phyloP scores from a whole-genome alignment of 129 eudicot species.

The Dittrichia graveolens region DNA sequence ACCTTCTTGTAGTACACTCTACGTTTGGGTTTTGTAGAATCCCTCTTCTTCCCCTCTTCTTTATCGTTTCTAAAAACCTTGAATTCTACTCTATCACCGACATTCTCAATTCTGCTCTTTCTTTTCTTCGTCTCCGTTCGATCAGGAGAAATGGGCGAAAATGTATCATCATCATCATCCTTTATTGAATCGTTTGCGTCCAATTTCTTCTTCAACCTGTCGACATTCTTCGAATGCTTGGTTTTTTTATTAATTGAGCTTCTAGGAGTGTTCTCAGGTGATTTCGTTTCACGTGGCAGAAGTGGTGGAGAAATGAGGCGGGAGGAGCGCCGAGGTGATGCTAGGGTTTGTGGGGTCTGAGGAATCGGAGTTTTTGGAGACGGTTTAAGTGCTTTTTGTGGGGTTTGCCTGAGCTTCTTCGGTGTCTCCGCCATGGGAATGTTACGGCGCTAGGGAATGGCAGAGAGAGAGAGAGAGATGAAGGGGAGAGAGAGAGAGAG shows the following conservation, averaged over 20 bases:
- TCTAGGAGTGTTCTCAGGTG: conserved; percentile 14
- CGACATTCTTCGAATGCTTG: background rate
- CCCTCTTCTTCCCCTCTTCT: conserved; percentile 18
- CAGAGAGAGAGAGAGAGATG: conserved; percentile 19
- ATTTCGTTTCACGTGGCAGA: conserved; percentile 3
- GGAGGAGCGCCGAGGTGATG: conserved; percentile 55
- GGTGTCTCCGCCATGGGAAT: conserved; percentile 66
- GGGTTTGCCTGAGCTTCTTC: conserved; percentile 43
- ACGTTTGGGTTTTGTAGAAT: conserved; percentile 32
- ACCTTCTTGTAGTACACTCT: conserved; percentile 75
- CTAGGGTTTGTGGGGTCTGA: conserved; percentile 51
- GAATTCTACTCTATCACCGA: background rate
- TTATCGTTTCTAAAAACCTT: conserved; percentile 22
- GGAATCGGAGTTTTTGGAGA: conserved; percentile 41
- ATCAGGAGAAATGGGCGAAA: conserved; percentile 60
- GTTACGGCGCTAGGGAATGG: conserved; percentile 27
- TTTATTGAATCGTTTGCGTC: conserved; percentile 7
- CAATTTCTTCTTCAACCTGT: conserved; percentile 26
- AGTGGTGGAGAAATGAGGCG: conserved; percentile 44
- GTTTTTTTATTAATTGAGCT: conserved; percentile 19
- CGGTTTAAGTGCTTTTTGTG: conserved; percentile 30
- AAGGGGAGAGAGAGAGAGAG: conserved; percentile 14
- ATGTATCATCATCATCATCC: conserved; percentile 7
- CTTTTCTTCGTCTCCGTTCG: conserved; percentile 48
- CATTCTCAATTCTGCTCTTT: conserved; percentile 28